Evolutionary conservation across 169 alveolate species (phyloP).

Genomic region (Plasmodium blacklocki): DNA sequence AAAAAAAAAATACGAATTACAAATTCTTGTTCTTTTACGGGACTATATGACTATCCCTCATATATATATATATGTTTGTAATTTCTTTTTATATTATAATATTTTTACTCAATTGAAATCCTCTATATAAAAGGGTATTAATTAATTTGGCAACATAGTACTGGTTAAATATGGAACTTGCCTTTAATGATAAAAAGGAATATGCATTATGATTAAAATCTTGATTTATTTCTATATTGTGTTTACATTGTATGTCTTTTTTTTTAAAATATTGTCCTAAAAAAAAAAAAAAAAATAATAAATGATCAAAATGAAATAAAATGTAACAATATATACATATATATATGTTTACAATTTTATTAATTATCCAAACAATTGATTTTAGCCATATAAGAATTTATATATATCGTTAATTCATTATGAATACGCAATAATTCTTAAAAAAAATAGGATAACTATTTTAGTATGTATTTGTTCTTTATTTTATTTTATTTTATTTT

Average conservation of each 20-base stretch:
- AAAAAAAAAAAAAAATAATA: not conserved
- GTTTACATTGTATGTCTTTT: conserved; percentile 10
- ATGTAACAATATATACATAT: not conserved
- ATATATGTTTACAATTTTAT: too few relatives aligned
- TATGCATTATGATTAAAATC: conserved; percentile 31
- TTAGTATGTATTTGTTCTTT: too few relatives aligned
- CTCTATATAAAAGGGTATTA: conserved; percentile 50
- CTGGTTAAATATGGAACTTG: conserved; percentile 73
- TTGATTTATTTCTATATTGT: conserved; percentile 15
- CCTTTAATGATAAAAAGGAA: conserved; percentile 70
- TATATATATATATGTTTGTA: not conserved
- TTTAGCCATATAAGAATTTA: too few relatives aligned
- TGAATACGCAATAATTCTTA: too few relatives aligned
- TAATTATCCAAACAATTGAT: too few relatives aligned
- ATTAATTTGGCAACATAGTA: conserved; percentile 40
- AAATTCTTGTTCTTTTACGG: too few relatives aligned
- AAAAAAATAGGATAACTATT: too few relatives aligned
- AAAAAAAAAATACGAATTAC: not conserved
- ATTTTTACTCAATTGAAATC: conserved; percentile 39
- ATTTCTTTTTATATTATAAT: not conserved
- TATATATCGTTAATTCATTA: too few relatives aligned
- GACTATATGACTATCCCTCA: too few relatives aligned
- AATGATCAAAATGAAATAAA: not conserved
- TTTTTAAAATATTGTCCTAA: conserved; percentile 23
- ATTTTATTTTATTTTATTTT: not conserved